Conservation (phyloP, 176 grass and related monocot genomes). For the Miscanthus lutarioriparius region DNA sequence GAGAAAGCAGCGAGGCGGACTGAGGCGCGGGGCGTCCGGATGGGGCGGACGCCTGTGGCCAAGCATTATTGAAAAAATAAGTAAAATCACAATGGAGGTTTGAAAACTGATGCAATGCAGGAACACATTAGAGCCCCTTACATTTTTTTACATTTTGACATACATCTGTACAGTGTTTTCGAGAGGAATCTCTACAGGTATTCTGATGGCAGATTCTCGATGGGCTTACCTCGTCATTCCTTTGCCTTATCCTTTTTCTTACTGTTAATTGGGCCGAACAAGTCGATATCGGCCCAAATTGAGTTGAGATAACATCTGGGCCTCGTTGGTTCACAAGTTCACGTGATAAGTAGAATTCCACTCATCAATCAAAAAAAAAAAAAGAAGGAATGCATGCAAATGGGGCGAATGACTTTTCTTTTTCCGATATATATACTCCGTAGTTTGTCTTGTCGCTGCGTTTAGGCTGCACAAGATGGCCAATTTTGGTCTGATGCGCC, state of each 20-base stretch:
- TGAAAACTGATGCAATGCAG: background rate
- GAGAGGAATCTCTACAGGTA: background rate
- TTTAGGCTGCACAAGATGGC: no score
- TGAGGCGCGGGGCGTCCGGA: no score
- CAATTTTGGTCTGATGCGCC: background rate
- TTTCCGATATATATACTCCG: no score
- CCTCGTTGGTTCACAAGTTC: background rate
- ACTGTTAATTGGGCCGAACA: background rate
- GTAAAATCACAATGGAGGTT: no score
- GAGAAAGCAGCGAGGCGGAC: no score
- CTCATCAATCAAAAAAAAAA: no score
- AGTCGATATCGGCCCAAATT: background rate
- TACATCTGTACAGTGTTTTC: background rate
- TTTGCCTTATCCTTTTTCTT: background rate
- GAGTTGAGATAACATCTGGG: background rate
- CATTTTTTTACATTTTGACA: background rate
- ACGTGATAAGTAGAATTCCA: background rate
- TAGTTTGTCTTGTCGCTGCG: no score
- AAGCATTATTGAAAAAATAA: no score
- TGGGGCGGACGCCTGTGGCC: no score
- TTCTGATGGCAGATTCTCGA: background rate
- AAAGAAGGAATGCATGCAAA: background rate
- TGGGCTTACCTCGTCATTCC: background rate
- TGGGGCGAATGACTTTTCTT: no score
- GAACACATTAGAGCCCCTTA: background rate